A percentile compares a stretch with the other conserved stretches of the same genome.
Conservation (phyloP, 2,329 filamentous ascomycete genomes). For the Calonectria pseudoturangicola region DNA sequence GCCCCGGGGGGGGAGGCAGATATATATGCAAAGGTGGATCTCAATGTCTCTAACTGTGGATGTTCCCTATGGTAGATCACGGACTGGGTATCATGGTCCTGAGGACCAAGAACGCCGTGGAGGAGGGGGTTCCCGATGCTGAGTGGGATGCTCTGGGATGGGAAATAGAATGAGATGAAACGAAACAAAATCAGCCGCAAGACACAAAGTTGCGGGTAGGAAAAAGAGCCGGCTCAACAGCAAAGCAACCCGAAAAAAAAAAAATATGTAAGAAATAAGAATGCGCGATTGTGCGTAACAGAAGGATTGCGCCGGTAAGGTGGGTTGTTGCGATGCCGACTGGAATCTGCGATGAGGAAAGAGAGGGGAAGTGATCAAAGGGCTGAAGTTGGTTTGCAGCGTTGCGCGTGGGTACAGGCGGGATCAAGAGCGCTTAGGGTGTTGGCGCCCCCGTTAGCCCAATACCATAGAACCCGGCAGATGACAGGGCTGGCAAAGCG, state of each 20-base stretch:
- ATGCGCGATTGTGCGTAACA: slow-evolving; percentile 1
- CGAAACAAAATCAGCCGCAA: slow-evolving; percentile 5
- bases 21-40: slow-evolving; percentile 60
- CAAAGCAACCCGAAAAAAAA: neutral
- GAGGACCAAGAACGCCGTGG: slow-evolving; percentile 42
- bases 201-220: neutral
- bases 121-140: slow-evolving; percentile 20
- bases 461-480: slow-evolving; percentile 42
- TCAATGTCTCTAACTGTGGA: slow-evolving; percentile 43
- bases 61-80: slow-evolving; percentile 56
- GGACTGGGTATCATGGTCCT: slow-evolving; percentile 58
- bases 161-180: slow-evolving; percentile 26
- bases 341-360: slow-evolving; percentile 45
- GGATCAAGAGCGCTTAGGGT: slow-evolving; percentile 52
- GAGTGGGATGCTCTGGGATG: slow-evolving; percentile 23
- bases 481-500: slow-evolving; percentile 43
- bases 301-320: slow-evolving; percentile 27
- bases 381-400: slow-evolving; percentile 53
- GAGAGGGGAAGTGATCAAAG: slow-evolving; percentile 45
- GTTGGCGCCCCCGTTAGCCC: slow-evolving; percentile 50
- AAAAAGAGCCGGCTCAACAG: slow-evolving; percentile 26
- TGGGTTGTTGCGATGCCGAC: slow-evolving; percentile 39
- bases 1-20: slow-evolving; percentile 50
- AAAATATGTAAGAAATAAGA: neutral
- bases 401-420: slow-evolving; percentile 52